A percentile compares a stretch with the other conserved stretches of the same genome.
phyloP scores from a whole-genome alignment of 148 eudicot species.

The Heliosperma pusillum region DNA sequence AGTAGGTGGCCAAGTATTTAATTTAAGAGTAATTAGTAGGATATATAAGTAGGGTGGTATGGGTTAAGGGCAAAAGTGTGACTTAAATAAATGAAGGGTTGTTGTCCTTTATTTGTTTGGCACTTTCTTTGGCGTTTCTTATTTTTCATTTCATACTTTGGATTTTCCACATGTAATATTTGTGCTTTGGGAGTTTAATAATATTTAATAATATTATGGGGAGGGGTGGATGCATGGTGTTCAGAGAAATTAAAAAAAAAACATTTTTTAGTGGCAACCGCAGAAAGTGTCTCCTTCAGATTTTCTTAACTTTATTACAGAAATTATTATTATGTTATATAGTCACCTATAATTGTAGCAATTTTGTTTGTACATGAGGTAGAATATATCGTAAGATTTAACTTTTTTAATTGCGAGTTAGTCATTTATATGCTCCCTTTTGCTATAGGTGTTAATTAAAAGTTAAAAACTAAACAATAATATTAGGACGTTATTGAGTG shows the following conservation, averaged over 20 bases:
- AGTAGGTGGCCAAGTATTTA: slow-evolving; percentile 1
- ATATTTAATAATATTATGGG: not conserved
- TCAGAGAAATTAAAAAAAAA: slow-evolving; percentile 13
- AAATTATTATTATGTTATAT: not conserved
- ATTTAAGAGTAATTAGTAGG: not conserved
- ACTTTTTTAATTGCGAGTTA: too few relatives aligned
- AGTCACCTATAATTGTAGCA: not conserved
- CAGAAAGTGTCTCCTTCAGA: slow-evolving; percentile 13
- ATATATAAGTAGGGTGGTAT: not conserved
- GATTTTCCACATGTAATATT: slow-evolving; percentile 16
- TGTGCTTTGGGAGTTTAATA: not conserved
- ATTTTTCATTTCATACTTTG: not conserved
- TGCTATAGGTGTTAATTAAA: too few relatives aligned
- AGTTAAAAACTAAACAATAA: too few relatives aligned
- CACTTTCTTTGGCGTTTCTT: slow-evolving; percentile 28
- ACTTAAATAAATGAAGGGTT: slow-evolving; percentile 19
- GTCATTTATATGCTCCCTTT: too few relatives aligned
- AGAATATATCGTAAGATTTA: not conserved
- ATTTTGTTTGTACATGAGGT: not conserved
- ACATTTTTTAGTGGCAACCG: slow-evolving; percentile 9
- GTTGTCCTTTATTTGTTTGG: slow-evolving; percentile 14
- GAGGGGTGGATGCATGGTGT: slow-evolving; percentile 17
- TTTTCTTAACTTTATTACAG: not conserved
- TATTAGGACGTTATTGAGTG: too few relatives aligned
- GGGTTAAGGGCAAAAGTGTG: slow-evolving; percentile 22